Base-by-base conservation (phyloP, 108 stramenopile species). In the Stephanodiscus minutulus region DNA sequence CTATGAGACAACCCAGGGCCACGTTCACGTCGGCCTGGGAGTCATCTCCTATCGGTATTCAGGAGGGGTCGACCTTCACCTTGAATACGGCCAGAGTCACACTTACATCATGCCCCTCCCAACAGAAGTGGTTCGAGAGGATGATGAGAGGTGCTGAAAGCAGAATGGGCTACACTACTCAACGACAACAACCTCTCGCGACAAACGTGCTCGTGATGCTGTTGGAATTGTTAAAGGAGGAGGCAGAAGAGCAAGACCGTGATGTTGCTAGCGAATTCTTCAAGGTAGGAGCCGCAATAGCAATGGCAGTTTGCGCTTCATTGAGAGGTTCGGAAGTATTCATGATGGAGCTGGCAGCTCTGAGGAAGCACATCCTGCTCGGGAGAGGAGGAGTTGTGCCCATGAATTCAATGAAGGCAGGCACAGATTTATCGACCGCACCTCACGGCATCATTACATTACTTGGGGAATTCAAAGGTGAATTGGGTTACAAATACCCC, bases 401-500 rank as follows among this genome's bases (percentile, higher is more conserved):
- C 0, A 22, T 5, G 7, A n/a, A 50, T 11, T 18, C 61, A 3
- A 7, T 72, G 36, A 54, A 53, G 50, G 47, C 8, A 18, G 35
- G 48, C 12, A 21, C 39, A 28, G 55, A 56, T 15, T 10, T 29
- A 17, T 56, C 55, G 5, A 21, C 4, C 7, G 61, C 36, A 18
- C 70, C 61, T 37, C 72, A 67, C 18, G 64, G 73, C 2, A 28
- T 33, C 22, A 57, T 79, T 1, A 9, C 56, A 11, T 17, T 79
- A 5, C 33, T 65, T 9, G 77, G 77, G 7, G 27, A 64, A 28
- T 71, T 77, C 64, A 77, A 77, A 36, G 61, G 62, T 9, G 57
- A 70, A 41, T 1, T 12, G 63, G 77, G 15, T 18, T 29, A 21
- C 9, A 48, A 9, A 11, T 61, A 9, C 49, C 60, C 49, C 17